Evolutionary conservation across 2,329 filamentous ascomycete genomes (phyloP), one percentile per base, ranked within the genome.

Genomic region (Sporothrix sp.): DNA sequence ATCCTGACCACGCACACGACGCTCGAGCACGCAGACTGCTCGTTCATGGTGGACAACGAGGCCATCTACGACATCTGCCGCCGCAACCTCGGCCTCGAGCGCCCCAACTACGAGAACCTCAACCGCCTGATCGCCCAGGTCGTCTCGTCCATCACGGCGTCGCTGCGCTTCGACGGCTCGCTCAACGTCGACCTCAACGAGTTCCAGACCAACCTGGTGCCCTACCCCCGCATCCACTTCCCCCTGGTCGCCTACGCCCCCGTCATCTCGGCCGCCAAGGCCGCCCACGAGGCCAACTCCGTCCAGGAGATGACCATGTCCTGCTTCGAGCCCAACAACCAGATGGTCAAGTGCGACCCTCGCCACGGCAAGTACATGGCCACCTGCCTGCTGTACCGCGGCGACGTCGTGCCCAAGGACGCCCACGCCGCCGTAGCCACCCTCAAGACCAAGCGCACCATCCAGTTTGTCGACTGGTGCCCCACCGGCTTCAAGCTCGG

Each of bases 331-430:
- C 89, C 91, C 63, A 87, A 96, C 83, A 96, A 95, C 83, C 91
- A 98, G 84, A 98, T 98, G 91, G 91, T 98, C 70, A 95, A 95
- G 81, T 98, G 91, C 68, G 93, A 98, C 70, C 91, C 91, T 62
- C 89, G 90, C 66, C 90, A 94, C 71, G 91, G 91, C 73, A 98
- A 98, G 81, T 98, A 98, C 82, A 98, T 98, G 91, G 91, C 91
- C 59, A 96, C 90, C 63, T 96, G 90, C 72, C 73, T 98, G 73
- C 76, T 98, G 69, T 98, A 98, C 82, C 91, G 91, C 68, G 93
- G 91, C 71, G 93, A 97, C 65, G 91, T 98, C 62, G 93, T 97
- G 56, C 87, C 91, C 72, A 94, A 95, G 75, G 91, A 97, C 65
- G 87, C 87, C 60, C 87, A 96, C 76, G 81, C 75, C 54, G 91